Conservation (phyloP, 2,329 filamentous ascomycete species). For the Fonsecaea erecta region DNA sequence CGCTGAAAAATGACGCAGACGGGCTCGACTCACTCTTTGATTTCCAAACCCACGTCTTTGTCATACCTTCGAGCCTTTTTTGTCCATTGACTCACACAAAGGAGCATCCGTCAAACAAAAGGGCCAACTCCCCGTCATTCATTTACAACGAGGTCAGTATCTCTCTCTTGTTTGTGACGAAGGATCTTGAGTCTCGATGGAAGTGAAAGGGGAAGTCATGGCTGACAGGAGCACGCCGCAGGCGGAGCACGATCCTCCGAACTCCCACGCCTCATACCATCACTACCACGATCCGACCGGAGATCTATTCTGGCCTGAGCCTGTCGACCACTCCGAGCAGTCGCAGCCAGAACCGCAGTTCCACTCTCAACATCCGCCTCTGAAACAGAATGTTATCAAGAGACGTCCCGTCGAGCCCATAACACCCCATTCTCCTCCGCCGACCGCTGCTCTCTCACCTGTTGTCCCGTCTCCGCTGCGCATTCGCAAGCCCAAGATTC, state of each 20-base stretch:
- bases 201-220: slow-evolving; percentile 19
- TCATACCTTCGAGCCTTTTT: slow-evolving; percentile 17
- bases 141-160: slow-evolving; percentile 21
- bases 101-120: slow-evolving; percentile 18
- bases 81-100: slow-evolving; percentile 25
- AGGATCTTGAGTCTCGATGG: background rate
- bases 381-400: slow-evolving; percentile 25
- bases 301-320: slow-evolving; percentile 23
- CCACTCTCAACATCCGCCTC: background rate
- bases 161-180: background rate
- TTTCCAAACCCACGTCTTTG: slow-evolving; percentile 21
- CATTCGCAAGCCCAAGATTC: slow-evolving; percentile 22
- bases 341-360: background rate
- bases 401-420: slow-evolving; percentile 24
- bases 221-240: slow-evolving; percentile 27
- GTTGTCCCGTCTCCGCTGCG: slow-evolving; percentile 25
- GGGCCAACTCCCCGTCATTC: slow-evolving; percentile 27
- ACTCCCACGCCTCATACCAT: slow-evolving; percentile 8
- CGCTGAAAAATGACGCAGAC: slow-evolving; percentile 28
- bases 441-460: slow-evolving; percentile 14
- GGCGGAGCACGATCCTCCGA: background rate
- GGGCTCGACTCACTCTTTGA: background rate
- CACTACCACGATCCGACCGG: slow-evolving; percentile 23
- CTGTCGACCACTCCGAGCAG: slow-evolving; percentile 14
- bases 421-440: slow-evolving; percentile 8